Evolutionary conservation across 1,139 yeast genomes (phyloP), one percentile per base, ranked within the genome.

Genomic region (Blastobotrys persicus): DNA sequence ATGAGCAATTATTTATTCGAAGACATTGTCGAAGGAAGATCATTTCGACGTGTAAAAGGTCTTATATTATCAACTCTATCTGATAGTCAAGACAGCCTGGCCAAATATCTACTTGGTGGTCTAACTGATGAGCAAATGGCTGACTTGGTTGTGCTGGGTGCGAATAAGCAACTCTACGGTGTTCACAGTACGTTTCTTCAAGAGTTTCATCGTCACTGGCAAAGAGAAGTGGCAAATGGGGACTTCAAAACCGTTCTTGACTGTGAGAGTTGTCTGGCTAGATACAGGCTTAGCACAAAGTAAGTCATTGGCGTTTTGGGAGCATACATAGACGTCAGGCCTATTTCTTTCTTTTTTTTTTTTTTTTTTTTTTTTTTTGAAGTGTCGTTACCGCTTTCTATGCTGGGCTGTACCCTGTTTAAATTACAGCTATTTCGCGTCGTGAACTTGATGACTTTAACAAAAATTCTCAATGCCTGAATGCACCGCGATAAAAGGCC

Each of bases 201-300:
- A 16, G 50, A 54, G 42, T 69, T 66, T 52, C 73, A 69, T 49
- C 50, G 39, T 5, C 52, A 39, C 39, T 69, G 73, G 73, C 48
- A 47, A 13, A 40, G 43, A 4, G 56, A 57, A 14, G 64, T 65
- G 1, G 46, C 31, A n/a, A 26, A 43, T 3, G 65, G 68, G 4
- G 32, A 34, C 17, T 60, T 69, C 12, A 51, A 49, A 37, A 57
- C 63, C 3, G 70, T 68, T 7, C 55, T 69, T 57, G 70, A 69
- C 45, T 60, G 62, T 28, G 73, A 70, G 37, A 18, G 41, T 14
- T 59, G 59, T 43, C 49, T 64, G 26, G 44, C 43, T 5, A 33
- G 39, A n/a, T 64, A 61, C 33, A 20, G 42, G 14, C 5, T 23
- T 23, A 23, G 28, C 28, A 23, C 9, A 6, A 23, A 23, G n/a